Evolutionary conservation across 2,329 filamentous ascomycete genomes (phyloP).

Genomic region (Coniochaeta pulveracea): DNA sequence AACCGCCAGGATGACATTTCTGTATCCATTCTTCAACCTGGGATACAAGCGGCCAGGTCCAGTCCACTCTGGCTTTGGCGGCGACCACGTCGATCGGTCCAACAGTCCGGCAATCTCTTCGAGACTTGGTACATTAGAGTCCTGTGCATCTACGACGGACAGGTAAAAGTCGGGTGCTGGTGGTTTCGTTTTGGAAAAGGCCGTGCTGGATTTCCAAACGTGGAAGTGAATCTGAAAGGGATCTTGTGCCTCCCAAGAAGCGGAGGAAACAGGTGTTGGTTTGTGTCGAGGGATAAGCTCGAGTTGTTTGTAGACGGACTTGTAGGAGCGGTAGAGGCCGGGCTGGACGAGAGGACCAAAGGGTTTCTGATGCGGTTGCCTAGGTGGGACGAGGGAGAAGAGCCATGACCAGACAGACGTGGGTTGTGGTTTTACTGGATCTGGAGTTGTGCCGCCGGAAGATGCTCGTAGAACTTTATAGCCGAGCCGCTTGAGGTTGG

Average conservation of each 20-base stretch:
- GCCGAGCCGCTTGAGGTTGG: constrained; percentile 70
- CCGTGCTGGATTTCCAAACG: constrained; percentile 63
- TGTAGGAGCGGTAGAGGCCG: constrained; percentile 55
- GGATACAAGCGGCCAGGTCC: constrained; percentile 52
- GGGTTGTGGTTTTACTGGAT: constrained; percentile 6
- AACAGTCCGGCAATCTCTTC: constrained; percentile 61
- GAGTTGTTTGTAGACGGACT: constrained; percentile 65
- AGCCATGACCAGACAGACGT: constrained; percentile 40
- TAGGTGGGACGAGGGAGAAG: constrained; percentile 29
- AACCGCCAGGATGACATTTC: constrained; percentile 75
- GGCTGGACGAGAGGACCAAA: constrained; percentile 49
- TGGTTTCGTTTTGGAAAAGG: constrained; percentile 71
- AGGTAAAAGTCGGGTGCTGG: constrained; percentile 75
- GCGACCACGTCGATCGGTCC: constrained; percentile 59
- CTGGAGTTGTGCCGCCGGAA: not conserved
- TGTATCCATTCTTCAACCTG: constrained; percentile 71
- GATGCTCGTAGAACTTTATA: constrained; percentile 59
- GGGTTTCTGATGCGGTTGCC: constrained; percentile 17
- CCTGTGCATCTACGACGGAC: constrained; percentile 67
- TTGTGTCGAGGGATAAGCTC: constrained; percentile 63
- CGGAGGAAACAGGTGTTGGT: constrained; percentile 24
- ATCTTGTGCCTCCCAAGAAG: constrained; percentile 19
- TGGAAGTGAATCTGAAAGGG: constrained; percentile 69
- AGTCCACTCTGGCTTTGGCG: constrained; percentile 31
- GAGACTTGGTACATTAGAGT: constrained; percentile 60